Conservation (phyloP, 768 basidiomycete species). For the Mycena crocata region DNA sequence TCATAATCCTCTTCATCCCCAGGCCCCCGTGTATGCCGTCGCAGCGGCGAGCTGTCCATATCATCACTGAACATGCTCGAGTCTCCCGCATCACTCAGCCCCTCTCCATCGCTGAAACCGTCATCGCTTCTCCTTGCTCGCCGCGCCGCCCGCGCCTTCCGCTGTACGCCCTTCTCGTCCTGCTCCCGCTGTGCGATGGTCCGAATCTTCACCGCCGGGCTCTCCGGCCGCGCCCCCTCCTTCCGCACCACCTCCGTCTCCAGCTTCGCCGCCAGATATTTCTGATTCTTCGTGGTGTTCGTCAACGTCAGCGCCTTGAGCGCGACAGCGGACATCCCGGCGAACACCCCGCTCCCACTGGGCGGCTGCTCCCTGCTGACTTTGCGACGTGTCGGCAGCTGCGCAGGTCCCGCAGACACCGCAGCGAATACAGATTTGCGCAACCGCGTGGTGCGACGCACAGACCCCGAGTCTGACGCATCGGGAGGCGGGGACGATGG, state of each 20-base stretch:
- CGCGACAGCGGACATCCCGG: conserved; percentile 76
- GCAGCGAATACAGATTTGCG: conserved; percentile 51
- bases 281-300: conserved; percentile 81
- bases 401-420: conserved; percentile 29
- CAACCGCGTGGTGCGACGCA: conserved; percentile 64
- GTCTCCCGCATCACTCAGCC: conserved; percentile 43
- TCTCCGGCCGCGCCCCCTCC: conserved; percentile 79
- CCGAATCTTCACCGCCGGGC: conserved; percentile 79
- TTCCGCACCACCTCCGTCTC: conserved; percentile 79
- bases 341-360: conserved; percentile 58
- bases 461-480: conserved; percentile 9
- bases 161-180: conserved; percentile 67
- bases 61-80: conserved; percentile 41
- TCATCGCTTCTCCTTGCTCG: conserved; percentile 63
- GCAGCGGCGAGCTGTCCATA: conserved; percentile 34
- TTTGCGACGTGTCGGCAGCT: conserved; percentile 58
- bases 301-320: conserved; percentile 76
- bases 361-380: conserved; percentile 44
- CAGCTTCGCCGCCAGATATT: conserved; percentile 67
- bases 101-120: conserved; percentile 40
- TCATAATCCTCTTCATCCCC: conserved; percentile 88
- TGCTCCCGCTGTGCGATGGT: conserved; percentile 75
- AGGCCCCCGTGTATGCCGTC: conserved; percentile 69
- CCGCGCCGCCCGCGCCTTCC: conserved; percentile 70
- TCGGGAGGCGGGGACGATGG: conserved; percentile 20